A percentile compares a stretch with the other conserved stretches of the same genome.
phyloP scores from a whole-genome alignment of 208 protist species.

The Trypanosoma brucei region DNA sequence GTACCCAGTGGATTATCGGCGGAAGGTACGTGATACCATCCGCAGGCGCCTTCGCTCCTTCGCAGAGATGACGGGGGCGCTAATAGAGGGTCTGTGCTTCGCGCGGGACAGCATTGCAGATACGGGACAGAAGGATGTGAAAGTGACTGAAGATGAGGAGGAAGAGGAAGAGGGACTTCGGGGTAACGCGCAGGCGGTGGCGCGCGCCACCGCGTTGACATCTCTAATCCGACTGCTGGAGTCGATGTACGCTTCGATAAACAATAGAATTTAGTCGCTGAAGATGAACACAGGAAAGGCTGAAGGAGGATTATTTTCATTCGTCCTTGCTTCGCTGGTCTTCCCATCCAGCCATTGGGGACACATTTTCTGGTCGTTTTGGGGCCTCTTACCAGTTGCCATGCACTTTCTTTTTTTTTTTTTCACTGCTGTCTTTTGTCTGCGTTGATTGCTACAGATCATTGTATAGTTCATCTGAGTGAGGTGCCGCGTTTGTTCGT shows the following conservation, averaged over 20 bases:
- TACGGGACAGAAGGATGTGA: background rate
- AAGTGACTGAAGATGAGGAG: constrained; percentile 2
- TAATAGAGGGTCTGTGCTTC: constrained; percentile 30
- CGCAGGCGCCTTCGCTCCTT: constrained; percentile 37
- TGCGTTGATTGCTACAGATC: too few relatives aligned
- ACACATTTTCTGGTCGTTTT: too few relatives aligned
- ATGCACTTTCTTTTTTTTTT: too few relatives aligned
- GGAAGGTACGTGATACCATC: constrained; percentile 39
- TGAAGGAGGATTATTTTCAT: too few relatives aligned
- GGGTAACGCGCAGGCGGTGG: background rate
- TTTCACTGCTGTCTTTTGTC: too few relatives aligned
- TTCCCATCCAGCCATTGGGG: too few relatives aligned
- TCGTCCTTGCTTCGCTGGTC: too few relatives aligned
- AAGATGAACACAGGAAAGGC: too few relatives aligned
- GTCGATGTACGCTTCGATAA: constrained; percentile 7
- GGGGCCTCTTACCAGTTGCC: too few relatives aligned
- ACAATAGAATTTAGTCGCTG: constrained; percentile 10
- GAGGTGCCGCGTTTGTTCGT: too few relatives aligned
- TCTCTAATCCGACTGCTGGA: constrained; percentile 23
- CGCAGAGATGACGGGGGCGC: constrained; percentile 24
- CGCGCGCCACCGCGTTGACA: constrained; percentile 7
- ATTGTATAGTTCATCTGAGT: too few relatives aligned
- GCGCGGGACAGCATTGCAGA: constrained; percentile 21
- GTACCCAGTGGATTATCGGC: constrained; percentile 24
- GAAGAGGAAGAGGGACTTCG: constrained; percentile 1